Percentiles rank a stretch among this genome's conserved stretches.
Conservation (phyloP, 116 monocot genomes). For the Phalaenopsis hybrid region DNA sequence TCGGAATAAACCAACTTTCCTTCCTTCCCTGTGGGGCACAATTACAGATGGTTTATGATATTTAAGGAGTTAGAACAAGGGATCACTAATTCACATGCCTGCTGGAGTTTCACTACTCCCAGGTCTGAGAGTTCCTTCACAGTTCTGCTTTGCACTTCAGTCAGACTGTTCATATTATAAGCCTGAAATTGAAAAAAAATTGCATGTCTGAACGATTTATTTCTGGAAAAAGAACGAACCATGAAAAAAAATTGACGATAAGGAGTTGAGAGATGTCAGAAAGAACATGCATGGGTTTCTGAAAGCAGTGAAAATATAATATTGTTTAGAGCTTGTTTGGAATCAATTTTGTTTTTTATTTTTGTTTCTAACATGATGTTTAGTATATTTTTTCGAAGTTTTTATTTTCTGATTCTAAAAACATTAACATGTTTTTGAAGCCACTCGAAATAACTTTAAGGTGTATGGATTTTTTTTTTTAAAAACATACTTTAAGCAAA, state of each 20-base stretch:
- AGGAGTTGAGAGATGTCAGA: not conserved
- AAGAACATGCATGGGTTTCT: too few species aligned
- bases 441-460: too few species aligned
- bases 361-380: too few species aligned
- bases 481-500: too few species aligned
- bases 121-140: conserved; percentile 81
- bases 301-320: not conserved
- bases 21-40: conserved; percentile 71
- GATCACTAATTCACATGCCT: conserved; percentile 29
- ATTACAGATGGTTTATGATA: not conserved
- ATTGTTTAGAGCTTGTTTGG: too few species aligned
- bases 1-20: conserved; percentile 94
- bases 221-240: not conserved
- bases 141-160: conserved; percentile 71
- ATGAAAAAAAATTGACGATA: not conserved
- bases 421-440: too few species aligned
- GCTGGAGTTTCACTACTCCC: conserved; percentile 89
- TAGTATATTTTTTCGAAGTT: too few species aligned
- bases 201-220: not conserved
- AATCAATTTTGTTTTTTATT: too few species aligned
- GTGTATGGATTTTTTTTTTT: too few species aligned
- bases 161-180: conserved; percentile 75
- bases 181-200: conserved; percentile 37
- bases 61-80: not conserved
- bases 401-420: too few species aligned